Evolutionary conservation across 345 rosid species (phyloP).

Genomic region (Firmiana major): DNA sequence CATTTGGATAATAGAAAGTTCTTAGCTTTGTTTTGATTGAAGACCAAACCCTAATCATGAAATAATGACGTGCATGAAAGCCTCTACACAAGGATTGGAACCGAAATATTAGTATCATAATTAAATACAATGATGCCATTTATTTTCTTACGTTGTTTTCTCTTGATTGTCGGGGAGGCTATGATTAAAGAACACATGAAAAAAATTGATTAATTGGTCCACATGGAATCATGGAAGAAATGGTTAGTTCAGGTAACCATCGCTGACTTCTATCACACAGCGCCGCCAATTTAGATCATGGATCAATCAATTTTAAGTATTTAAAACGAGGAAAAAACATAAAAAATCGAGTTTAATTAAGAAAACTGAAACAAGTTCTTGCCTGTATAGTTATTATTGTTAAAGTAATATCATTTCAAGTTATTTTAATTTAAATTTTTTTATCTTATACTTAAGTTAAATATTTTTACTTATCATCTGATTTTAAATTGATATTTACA

Average conservation of each 20-base stretch:
- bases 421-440: too few species aligned
- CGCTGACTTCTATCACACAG: neutral
- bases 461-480: too few species aligned
- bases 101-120: too few species aligned
- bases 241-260: neutral
- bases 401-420: too few species aligned
- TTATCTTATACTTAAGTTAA: too few species aligned
- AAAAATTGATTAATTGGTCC: slow-evolving; percentile 2
- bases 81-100: neutral
- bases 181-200: neutral
- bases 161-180: neutral
- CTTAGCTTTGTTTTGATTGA: neutral
- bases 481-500: too few species aligned
- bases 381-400: neutral
- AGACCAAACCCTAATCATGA: neutral
- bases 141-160: too few species aligned
- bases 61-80: neutral
- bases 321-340: neutral
- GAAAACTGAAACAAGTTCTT: neutral
- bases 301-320: neutral
- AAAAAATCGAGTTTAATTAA: too few species aligned
- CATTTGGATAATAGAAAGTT: neutral
- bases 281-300: slow-evolving; percentile 16
- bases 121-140: too few species aligned
- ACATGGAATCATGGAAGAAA: slow-evolving; percentile 6